These are phyloP conservation scores for Salix koriyanagi DNA, from an alignment of 345 rosid species.

Conservation along the genomic window DNA sequence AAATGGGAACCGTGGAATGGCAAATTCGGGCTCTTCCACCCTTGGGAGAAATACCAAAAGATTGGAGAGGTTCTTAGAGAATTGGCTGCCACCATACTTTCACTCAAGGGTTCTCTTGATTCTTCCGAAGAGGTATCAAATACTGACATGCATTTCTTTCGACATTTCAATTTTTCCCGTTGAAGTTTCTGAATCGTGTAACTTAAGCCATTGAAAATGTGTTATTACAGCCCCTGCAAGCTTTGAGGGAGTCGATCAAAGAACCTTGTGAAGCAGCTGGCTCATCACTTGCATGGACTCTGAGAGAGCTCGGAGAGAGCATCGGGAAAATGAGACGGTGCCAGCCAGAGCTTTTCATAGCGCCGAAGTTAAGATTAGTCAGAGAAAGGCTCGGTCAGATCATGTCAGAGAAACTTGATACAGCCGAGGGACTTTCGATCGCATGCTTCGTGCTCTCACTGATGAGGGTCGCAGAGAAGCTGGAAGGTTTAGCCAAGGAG, in stretches of 20 bases:
- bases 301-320: conserved; percentile 59
- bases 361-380: conserved; percentile 42
- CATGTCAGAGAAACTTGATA: conserved; percentile 11
- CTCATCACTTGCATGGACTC: conserved; percentile 36
- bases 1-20: conserved; percentile 99
- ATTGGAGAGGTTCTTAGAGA: conserved; percentile 61
- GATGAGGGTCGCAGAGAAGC: conserved; percentile 43
- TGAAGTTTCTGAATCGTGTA: not conserved
- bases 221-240: conserved; percentile 15
- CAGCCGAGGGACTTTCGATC: conserved; percentile 34
- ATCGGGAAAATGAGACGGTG: conserved; percentile 43
- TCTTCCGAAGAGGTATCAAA: conserved; percentile 36
- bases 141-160: not conserved
- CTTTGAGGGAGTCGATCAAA: conserved; percentile 26
- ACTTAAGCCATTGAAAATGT: not conserved
- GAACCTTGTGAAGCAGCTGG: conserved; percentile 41
- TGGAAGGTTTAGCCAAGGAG: conserved; percentile 48
- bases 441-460: conserved; percentile 45
- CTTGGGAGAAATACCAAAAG: conserved; percentile 65
- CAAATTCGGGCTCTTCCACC: conserved; percentile 63
- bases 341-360: conserved; percentile 19
- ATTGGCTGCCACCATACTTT: conserved; percentile 36
- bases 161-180: not conserved
- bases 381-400: conserved; percentile 35
- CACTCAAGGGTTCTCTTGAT: conserved; percentile 38